These are phyloP conservation scores for Auricularia sp. DNA, from an alignment of 768 basidiomycete genomes.

Conservation along the genomic window DNA sequence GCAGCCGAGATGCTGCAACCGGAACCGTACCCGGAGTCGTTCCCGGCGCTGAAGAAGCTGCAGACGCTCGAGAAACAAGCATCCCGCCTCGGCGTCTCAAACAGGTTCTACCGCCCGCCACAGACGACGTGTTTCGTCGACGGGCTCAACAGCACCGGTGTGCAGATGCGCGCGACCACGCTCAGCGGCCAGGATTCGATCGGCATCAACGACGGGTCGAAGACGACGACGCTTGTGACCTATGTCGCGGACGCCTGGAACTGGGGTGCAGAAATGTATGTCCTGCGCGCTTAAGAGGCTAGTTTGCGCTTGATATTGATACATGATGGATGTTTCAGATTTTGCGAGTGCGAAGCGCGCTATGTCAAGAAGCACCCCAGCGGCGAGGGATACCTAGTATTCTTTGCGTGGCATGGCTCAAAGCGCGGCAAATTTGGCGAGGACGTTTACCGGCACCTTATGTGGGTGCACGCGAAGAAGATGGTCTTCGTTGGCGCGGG, in stretches of 20 bases:
- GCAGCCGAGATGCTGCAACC: conserved; percentile 4
- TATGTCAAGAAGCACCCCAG: conserved; percentile 1
- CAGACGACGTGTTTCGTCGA: neutral
- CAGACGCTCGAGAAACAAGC: conserved; percentile 3
- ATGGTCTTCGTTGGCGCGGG: neutral
- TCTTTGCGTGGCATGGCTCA: neutral
- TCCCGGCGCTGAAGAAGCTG: conserved; percentile 1
- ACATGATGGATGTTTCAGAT: neutral
- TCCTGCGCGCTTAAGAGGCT: neutral
- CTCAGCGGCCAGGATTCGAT: conserved; percentile 2
- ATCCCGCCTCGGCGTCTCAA: neutral
- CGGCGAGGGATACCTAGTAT: neutral
- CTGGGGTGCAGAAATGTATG: neutral
- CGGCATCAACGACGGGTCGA: conserved; percentile 3
- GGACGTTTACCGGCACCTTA: neutral
- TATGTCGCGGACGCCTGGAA: conserved; percentile 4
- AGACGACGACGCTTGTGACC: conserved; percentile 1
- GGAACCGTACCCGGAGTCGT: neutral
- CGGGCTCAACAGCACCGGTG: neutral
- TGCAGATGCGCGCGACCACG: neutral
- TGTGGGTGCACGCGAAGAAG: neutral
- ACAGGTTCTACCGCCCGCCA: conserved; percentile 4
- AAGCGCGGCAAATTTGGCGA: neutral
- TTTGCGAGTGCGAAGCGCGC: conserved; percentile 4
- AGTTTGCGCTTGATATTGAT: neutral